These are phyloP conservation scores for Nakazawaea laoshanensis DNA, from an alignment of 805 yeast species.

Conservation along the genomic window DNA sequence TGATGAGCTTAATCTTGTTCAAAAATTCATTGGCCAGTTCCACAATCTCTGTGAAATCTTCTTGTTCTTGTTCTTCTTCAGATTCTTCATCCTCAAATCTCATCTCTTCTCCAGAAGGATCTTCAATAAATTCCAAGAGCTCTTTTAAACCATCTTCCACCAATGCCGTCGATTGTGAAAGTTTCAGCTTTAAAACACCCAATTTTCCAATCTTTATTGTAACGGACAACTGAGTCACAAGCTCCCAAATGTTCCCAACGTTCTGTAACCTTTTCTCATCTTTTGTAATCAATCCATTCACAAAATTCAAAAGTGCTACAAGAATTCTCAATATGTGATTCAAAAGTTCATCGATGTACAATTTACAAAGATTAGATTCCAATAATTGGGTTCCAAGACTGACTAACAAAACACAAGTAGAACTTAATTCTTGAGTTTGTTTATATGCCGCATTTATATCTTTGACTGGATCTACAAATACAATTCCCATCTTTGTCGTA, in stretches of 20 bases:
- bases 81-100: conserved; percentile 22
- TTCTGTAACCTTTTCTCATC: conserved; percentile 35
- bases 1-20: conserved; percentile 45
- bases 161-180: conserved; percentile 34
- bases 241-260: conserved; percentile 68
- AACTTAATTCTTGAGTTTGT: conserved; percentile 37
- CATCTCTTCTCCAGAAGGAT: conserved; percentile 35
- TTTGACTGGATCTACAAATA: conserved; percentile 51
- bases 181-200: conserved; percentile 39
- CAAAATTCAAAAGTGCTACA: conserved; percentile 10
- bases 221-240: conserved; percentile 40
- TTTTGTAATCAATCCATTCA: conserved; percentile 15
- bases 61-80: conserved; percentile 18
- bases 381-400: conserved; percentile 36
- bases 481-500: conserved; percentile 66
- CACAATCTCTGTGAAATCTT: conserved; percentile 20
- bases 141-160: conserved; percentile 61
- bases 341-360: conserved; percentile 23
- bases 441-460: conserved; percentile 37
- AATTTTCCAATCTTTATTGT: conserved; percentile 41
- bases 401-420: conserved; percentile 33
- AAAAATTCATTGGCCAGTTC: conserved; percentile 40
- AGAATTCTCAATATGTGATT: conserved; percentile 16
- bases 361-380: conserved; percentile 21
- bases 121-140: conserved; percentile 58